Evolutionary conservation across 1,284 basidiomycete genomes (phyloP), one percentile per base, ranked within the genome.

Genomic region (Marasmius tenuissimus): DNA sequence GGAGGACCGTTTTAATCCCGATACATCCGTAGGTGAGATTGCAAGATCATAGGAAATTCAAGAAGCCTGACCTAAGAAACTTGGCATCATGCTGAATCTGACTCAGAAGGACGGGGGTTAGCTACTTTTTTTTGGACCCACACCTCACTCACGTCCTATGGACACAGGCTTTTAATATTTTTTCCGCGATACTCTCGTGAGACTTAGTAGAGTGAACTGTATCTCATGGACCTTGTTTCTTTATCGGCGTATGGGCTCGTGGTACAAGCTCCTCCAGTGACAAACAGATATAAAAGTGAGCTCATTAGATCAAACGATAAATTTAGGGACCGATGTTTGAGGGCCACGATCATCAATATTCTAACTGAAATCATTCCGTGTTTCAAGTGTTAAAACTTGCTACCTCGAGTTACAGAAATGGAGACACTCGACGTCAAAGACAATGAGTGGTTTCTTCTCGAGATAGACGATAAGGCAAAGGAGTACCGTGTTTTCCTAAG

Each of bases 231-330:
- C 55, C 27, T 42, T 27, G 33, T 0, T 3, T 45, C 3, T 7
- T 55, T 27, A 33, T 56, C n/a, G 34, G 48, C 34, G 40, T 56
- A 35, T 49, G 48, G 58, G 48, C 48, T 82, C 40, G 71, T 75
- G 39, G 72, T 82, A 16, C 78, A 82, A 70, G 75, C 73, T 1
- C 72, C 74, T 63, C 69, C 70, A 5, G 69, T 68, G 58, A 65
- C 64, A 48, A 68, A 67, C n/a, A n/a, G n/a, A 27, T 27, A 27
- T 27, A 27, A 27, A 49, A 62, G 68, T 6, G 67, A 58, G 4
- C 33, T 62, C 35, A 38, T 48, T 16, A 53, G 59, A 9, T 34
- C 42, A 18, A 38, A 61, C 18, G 27, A 48, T 10, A 66, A 61
- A 22, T 0, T 60, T n/a, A n/a, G 34, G 5, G 57, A 59, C 27